A percentile compares a stretch with the other conserved stretches of the same genome.
Evolutionary conservation across 352 stramenopile genomes (phyloP).

Genomic region (Pythium sp.): DNA sequence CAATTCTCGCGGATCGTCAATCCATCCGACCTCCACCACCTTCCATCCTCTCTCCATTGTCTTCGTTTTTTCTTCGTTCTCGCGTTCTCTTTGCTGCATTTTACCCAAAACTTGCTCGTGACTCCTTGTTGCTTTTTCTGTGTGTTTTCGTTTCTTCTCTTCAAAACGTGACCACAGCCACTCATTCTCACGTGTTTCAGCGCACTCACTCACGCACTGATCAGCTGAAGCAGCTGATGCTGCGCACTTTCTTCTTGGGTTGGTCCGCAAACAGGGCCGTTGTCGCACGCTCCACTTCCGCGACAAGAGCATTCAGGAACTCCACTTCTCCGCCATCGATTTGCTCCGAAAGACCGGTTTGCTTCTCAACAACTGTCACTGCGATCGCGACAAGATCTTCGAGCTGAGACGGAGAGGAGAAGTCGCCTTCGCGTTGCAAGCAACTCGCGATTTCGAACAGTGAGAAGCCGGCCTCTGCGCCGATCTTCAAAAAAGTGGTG

Average conservation of each 20-base stretch:
- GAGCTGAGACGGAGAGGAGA: constrained; percentile 69
- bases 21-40: background rate
- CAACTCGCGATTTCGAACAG: constrained; percentile 81
- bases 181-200: background rate
- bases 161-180: constrained; percentile 11
- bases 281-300: constrained; percentile 34
- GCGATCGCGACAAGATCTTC: constrained; percentile 66
- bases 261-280: constrained; percentile 52
- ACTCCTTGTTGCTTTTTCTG: constrained; percentile 7
- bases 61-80: background rate
- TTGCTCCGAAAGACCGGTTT: constrained; percentile 30
- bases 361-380: constrained; percentile 27
- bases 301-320: constrained; percentile 62
- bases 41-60: background rate
- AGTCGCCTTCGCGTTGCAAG: constrained; percentile 80
- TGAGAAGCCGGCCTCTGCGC: constrained; percentile 76
- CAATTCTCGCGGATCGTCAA: constrained; percentile 1
- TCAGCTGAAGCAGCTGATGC: constrained; percentile 86
- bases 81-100: background rate
- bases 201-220: background rate
- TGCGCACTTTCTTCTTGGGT: constrained; percentile 86
- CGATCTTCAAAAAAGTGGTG: constrained; percentile 72
- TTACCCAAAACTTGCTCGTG: background rate
- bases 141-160: constrained; percentile 21
- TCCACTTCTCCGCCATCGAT: constrained; percentile 21